Evolutionary conservation across 768 basidiomycete species (phyloP).

Genomic region (Paxillus ammoniavirescens): DNA sequence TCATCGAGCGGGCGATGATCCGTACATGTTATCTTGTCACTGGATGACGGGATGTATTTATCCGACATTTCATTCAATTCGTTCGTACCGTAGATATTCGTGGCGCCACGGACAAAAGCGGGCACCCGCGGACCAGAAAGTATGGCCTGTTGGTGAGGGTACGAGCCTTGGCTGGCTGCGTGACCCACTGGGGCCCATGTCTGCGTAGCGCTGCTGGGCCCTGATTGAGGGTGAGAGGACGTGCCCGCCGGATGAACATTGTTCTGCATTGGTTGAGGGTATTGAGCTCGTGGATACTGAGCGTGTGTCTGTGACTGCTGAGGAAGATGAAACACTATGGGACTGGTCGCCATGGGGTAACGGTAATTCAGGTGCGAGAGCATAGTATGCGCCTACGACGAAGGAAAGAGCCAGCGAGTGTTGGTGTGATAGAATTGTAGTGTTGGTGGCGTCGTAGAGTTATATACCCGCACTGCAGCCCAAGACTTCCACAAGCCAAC

Average conservation of each 20-base stretch:
- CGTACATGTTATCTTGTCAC: slow-evolving; percentile 26
- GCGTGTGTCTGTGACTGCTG: neutral
- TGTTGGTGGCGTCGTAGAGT: neutral
- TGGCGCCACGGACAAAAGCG: neutral
- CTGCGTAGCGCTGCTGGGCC: neutral
- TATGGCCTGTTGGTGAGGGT: neutral
- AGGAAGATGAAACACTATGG: neutral
- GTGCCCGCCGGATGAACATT: neutral
- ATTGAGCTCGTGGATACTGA: neutral
- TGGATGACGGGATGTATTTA: slow-evolving; percentile 27
- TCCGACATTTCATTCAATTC: slow-evolving; percentile 9
- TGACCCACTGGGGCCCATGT: neutral
- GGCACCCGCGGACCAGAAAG: neutral
- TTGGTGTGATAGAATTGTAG: neutral
- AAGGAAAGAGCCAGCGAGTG: neutral
- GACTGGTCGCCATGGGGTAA: slow-evolving; percentile 10
- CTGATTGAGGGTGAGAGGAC: neutral
- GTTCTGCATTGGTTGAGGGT: slow-evolving; percentile 1
- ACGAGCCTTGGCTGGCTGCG: neutral
- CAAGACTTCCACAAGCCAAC: neutral
- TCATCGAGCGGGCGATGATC: slow-evolving; percentile 28
- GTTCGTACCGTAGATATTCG: neutral
- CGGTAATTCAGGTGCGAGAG: slow-evolving; percentile 12
- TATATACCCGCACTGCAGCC: slow-evolving; percentile 16
- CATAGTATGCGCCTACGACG: slow-evolving; percentile 11